These are phyloP conservation scores for Coelastrella sp. DNA, from an alignment of 139 green algal species.

Conservation along the genomic window DNA sequence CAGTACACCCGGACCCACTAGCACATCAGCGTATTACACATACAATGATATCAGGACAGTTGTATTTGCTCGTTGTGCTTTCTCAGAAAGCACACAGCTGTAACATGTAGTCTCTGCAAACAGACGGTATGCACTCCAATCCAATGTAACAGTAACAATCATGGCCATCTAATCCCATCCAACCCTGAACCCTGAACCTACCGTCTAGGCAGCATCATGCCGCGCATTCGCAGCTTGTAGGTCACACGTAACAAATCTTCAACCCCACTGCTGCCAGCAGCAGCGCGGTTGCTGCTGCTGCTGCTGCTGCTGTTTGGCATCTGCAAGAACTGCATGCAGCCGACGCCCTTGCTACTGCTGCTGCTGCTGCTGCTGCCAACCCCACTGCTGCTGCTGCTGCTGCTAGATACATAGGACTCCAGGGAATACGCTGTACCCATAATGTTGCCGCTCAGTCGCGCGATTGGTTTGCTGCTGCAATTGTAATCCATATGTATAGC, in stretches of 20 bases:
- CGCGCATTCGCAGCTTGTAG: conserved; percentile 34
- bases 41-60: not conserved
- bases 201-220: conserved; percentile 44
- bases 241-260: not conserved
- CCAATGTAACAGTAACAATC: not conserved
- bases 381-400: conserved; percentile 18
- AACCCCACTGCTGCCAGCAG: too few relatives aligned
- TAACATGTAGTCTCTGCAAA: too few relatives aligned
- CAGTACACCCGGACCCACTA: not conserved
- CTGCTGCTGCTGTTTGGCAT: too few relatives aligned
- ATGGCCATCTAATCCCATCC: not conserved
- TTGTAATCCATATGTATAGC: conserved; percentile 5
- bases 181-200: not conserved
- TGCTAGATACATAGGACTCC: not conserved
- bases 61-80: too few relatives aligned
- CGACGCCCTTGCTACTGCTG: too few relatives aligned
- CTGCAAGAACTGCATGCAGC: too few relatives aligned
- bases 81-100: too few relatives aligned
- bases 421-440: conserved; percentile 33
- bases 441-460: conserved; percentile 8
- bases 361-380: too few relatives aligned
- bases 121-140: too few relatives aligned
- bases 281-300: too few relatives aligned
- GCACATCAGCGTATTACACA: not conserved
- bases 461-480: conserved; percentile 6